These are phyloP conservation scores for Pestalotiopsis sp. DNA, from an alignment of 2,329 filamentous ascomycete genomes.

Conservation along the genomic window DNA sequence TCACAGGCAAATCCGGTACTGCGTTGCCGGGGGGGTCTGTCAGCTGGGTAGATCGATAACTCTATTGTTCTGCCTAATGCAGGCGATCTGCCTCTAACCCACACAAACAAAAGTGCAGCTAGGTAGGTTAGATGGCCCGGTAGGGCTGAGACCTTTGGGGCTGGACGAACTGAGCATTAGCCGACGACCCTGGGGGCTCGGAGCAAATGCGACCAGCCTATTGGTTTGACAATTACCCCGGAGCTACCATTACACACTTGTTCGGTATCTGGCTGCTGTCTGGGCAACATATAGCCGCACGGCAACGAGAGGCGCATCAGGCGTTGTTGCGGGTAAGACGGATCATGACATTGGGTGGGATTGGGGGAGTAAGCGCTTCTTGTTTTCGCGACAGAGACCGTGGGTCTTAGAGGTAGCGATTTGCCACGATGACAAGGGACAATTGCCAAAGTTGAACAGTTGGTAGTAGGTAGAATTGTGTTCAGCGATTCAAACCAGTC, in stretches of 20 bases:
- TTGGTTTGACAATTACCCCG: background rate
- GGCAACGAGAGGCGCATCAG: background rate
- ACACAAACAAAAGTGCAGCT: background rate
- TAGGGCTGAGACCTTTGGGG: conserved; percentile 10
- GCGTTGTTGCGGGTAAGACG: conserved; percentile 2
- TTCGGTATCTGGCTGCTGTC: background rate
- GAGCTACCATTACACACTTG: background rate
- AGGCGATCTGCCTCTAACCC: background rate
- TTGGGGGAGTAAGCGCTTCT: conserved; percentile 11
- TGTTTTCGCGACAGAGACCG: background rate
- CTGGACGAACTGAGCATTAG: background rate
- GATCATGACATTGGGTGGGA: background rate
- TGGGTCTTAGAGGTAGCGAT: background rate
- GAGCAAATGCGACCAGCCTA: background rate
- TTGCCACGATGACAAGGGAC: background rate
- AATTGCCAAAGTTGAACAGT: background rate
- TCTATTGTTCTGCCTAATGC: background rate
- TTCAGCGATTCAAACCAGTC: background rate
- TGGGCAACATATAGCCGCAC: background rate
- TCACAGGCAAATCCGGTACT: background rate
- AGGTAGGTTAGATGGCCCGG: background rate
- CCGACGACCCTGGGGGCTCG: background rate
- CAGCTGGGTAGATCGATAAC: background rate
- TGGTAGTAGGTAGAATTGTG: background rate
- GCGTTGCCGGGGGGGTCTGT: background rate